Evolutionary conservation across 352 stramenopile species (phyloP).

Genomic region (Globisporangium spiculum): DNA sequence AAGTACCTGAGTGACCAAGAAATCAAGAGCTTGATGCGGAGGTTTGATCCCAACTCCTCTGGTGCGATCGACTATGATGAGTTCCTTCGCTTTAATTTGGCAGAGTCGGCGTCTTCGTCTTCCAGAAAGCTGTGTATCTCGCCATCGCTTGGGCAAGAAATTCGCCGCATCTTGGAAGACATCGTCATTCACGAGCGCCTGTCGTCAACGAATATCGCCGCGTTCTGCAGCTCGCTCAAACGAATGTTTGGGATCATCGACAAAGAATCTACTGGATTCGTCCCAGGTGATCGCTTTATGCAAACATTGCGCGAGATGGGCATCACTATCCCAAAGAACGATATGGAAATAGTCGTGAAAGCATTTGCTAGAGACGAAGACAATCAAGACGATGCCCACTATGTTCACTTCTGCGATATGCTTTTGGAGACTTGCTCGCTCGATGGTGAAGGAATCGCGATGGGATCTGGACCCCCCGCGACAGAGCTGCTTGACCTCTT

Average conservation of each 20-base stretch:
- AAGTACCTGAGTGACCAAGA: slow-evolving; percentile 73
- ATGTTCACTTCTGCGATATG: slow-evolving; percentile 56
- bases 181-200: slow-evolving; percentile 54
- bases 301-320: slow-evolving; percentile 67
- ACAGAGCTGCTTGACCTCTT: slow-evolving; percentile 53
- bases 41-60: slow-evolving; percentile 67
- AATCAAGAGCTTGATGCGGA: slow-evolving; percentile 75
- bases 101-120: slow-evolving; percentile 56
- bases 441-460: slow-evolving; percentile 22
- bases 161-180: slow-evolving; percentile 43
- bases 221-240: slow-evolving; percentile 68
- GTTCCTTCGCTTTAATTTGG: slow-evolving; percentile 75
- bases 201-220: slow-evolving; percentile 31
- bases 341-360: slow-evolving; percentile 41
- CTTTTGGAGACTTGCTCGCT: slow-evolving; percentile 47
- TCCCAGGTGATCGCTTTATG: slow-evolving; percentile 44
- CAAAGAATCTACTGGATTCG: slow-evolving; percentile 56
- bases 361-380: slow-evolving; percentile 39
- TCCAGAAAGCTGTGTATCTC: slow-evolving; percentile 17
- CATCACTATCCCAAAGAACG: slow-evolving; percentile 31
- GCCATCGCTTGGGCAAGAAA: slow-evolving; percentile 11
- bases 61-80: slow-evolving; percentile 73
- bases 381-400: slow-evolving; percentile 33
- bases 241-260: slow-evolving; percentile 82
- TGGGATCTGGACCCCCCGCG: slow-evolving; percentile 24